Evolutionary conservation across 2,329 filamentous ascomycete genomes (phyloP), one percentile per base, ranked within the genome.

Genomic region (Neocatenulostroma microsporum): DNA sequence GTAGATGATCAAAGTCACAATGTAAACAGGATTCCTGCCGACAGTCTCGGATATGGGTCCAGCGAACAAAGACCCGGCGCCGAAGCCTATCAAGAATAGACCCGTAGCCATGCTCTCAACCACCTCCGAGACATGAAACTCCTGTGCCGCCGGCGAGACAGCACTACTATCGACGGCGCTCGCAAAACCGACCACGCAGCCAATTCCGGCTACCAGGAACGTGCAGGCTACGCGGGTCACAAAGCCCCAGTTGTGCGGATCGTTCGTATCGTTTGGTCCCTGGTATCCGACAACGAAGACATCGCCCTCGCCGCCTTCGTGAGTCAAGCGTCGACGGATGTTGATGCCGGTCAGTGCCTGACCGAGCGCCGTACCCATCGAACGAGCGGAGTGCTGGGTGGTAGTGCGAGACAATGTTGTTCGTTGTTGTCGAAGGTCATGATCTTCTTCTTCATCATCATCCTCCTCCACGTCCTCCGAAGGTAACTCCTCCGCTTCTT

Each of bases 91-190:
- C 12, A 62, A 42, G 37, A 54, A 62, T 2, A 61, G 44, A 19
- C 63, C 64, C 18, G 68, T 75, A 1, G 68, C 67, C 17, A 74
- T 48, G 8, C 64, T 69, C 47, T 67, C 73, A 1, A 66, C 66
- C 3, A 74, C 66, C 25, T 72, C 58, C 18, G 63, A 65, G 0
- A 74, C 71, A 0, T 63, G 60, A 29, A 74, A 68, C 1, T 66
- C 63, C 14, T 44, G 45, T 0, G 63, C 60, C 0, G 68, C 70
- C 41, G 70, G 63, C 0, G 59, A 58, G 0, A 72, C 43, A 1
- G 69, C 67, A 0, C 62, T 63, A 1, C 69, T 68, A 37, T 76
- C 71, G 26, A 77, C 73, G 0, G 70, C 67, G 3, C 68, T 71
- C 0, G 72, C 71, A 1, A 67, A 59, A 3, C 66, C 66, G 0